Conservation (phyloP, 495 filamentous ascomycete genomes). For the Glonium stellatum region DNA sequence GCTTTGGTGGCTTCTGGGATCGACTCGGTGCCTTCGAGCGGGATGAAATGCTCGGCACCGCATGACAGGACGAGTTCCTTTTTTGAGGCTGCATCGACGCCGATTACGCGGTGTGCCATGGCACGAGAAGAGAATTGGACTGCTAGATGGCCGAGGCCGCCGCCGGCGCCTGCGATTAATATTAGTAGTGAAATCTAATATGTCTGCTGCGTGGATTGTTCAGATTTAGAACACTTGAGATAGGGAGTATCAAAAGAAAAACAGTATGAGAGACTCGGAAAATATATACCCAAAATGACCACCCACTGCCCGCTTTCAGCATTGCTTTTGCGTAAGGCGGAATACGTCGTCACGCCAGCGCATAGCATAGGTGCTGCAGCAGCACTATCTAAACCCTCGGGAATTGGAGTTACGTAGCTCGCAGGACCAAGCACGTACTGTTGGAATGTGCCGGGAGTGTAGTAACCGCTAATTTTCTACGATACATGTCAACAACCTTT, state of each 20-base stretch:
- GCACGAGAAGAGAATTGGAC: slow-evolving; percentile 55
- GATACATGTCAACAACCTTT: neutral
- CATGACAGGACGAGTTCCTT: slow-evolving; percentile 50
- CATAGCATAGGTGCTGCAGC: slow-evolving; percentile 54
- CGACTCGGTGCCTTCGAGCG: slow-evolving; percentile 48
- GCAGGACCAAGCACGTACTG: slow-evolving; percentile 61
- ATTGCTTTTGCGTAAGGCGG: slow-evolving; percentile 46
- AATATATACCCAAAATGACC: slow-evolving; percentile 46
- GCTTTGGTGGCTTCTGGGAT: slow-evolving; percentile 49
- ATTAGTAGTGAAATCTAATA: slow-evolving; percentile 4
- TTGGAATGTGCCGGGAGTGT: slow-evolving; percentile 63
- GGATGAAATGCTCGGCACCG: slow-evolving; percentile 65
- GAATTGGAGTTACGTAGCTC: slow-evolving; percentile 62
- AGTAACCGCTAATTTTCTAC: slow-evolving; percentile 39
- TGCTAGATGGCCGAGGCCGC: slow-evolving; percentile 60
- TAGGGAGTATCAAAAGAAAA: neutral
- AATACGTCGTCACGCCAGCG: slow-evolving; percentile 38
- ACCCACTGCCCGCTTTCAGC: slow-evolving; percentile 57
- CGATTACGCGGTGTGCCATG: slow-evolving; percentile 63
- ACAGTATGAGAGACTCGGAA: neutral
- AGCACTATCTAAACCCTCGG: slow-evolving; percentile 50
- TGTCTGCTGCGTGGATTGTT: too few relatives aligned
- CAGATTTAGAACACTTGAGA: neutral
- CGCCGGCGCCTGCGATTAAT: slow-evolving; percentile 46
- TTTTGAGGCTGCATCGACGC: slow-evolving; percentile 60